These are phyloP conservation scores for Talaromyces sp. DNA, from an alignment of 2,329 filamentous ascomycete species.

Conservation along the genomic window DNA sequence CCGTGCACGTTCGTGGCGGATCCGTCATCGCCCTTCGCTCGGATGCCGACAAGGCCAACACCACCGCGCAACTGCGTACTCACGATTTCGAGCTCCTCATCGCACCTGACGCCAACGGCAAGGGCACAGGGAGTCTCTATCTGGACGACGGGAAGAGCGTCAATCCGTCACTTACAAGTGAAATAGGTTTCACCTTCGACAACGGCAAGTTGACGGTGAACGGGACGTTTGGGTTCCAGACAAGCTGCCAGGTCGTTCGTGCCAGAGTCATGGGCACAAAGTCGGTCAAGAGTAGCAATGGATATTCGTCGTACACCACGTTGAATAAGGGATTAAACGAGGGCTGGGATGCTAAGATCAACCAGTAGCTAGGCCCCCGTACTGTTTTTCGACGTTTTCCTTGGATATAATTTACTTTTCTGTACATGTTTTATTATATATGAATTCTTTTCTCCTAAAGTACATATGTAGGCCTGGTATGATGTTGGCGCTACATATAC, in stretches of 20 bases:
- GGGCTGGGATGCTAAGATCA: neutral
- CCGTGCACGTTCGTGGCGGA: constrained; percentile 59
- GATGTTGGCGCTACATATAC: too few species aligned
- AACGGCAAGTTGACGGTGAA: constrained; percentile 35
- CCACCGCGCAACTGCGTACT: constrained; percentile 55
- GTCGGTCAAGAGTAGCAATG: neutral
- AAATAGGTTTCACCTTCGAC: constrained; percentile 54
- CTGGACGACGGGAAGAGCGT: constrained; percentile 71
- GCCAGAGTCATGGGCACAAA: constrained; percentile 26
- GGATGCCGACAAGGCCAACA: constrained; percentile 47
- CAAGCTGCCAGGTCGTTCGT: constrained; percentile 25
- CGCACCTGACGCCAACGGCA: constrained; percentile 58
- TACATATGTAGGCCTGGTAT: too few species aligned
- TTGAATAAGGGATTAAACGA: neutral
- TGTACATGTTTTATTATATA: neutral
- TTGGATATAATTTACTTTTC: neutral
- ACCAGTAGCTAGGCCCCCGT: neutral
- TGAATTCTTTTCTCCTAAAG: neutral
- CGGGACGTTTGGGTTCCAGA: constrained; percentile 24
- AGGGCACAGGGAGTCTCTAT: constrained; percentile 64
- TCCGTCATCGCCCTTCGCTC: constrained; percentile 53
- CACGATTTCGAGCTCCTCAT: constrained; percentile 68
- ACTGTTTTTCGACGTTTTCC: neutral
- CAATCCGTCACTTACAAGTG: constrained; percentile 54
- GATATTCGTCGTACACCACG: neutral